A percentile compares a stretch with the other conserved stretches of the same genome.
phyloP scores from a whole-genome alignment of 768 basidiomycete species.

The Pleurotus salmoneostramineus region DNA sequence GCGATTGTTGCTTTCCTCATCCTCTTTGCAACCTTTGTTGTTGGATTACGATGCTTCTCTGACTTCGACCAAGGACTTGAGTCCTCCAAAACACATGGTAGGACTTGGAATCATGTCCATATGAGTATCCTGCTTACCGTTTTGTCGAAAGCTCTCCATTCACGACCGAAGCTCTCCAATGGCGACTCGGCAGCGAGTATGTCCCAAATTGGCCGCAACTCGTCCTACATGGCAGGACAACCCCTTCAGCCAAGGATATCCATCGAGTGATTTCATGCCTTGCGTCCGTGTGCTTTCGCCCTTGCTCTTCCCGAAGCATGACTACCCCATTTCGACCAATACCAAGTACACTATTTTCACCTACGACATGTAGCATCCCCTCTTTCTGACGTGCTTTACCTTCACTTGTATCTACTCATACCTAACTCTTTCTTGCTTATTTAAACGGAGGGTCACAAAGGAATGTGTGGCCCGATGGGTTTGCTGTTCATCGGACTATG shows the following conservation, averaged over 20 bases:
- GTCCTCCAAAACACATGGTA: constrained; percentile 71
- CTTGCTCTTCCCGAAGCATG: not conserved
- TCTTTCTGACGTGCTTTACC: not conserved
- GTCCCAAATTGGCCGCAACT: constrained; percentile 33
- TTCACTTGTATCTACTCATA: not conserved
- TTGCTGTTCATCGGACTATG: no score
- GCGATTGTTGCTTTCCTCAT: constrained; percentile 76
- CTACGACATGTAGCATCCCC: not conserved
- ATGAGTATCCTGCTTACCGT: constrained; percentile 12
- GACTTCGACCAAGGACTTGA: constrained; percentile 83
- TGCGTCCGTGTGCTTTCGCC: not conserved
- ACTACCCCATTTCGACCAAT: not conserved
- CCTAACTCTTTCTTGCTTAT: not conserved
- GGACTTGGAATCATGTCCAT: constrained; percentile 23
- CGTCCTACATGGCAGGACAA: constrained; percentile 48
- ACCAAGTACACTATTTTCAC: not conserved
- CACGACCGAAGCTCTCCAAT: constrained; percentile 37
- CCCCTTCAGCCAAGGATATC: constrained; percentile 65
- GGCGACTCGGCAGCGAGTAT: constrained; percentile 37
- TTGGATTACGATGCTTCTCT: constrained; percentile 74
- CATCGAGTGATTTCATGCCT: constrained; percentile 52
- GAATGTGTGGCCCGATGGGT: no score
- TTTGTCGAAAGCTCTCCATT: constrained; percentile 31
- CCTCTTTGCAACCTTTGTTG: constrained; percentile 66
- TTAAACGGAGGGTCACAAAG: not conserved